phyloP scores from a whole-genome alignment of 495 filamentous ascomycete species.

The Penicillium diatomitis region DNA sequence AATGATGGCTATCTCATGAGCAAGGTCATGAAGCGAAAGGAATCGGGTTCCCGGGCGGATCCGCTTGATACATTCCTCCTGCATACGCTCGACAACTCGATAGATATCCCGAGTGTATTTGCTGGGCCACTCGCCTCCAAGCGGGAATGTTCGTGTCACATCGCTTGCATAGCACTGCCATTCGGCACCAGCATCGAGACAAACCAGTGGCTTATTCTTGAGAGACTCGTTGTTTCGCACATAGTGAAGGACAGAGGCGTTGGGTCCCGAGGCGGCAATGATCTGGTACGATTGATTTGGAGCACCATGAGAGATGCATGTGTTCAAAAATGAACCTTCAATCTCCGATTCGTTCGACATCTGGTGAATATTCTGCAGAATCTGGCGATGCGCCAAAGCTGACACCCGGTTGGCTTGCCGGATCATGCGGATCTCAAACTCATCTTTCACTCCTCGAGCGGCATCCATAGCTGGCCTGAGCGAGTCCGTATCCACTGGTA shows the following conservation, averaged over 20 bases:
- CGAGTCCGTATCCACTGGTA: conserved; percentile 24
- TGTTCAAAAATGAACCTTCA: conserved; percentile 63
- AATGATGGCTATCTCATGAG: conserved; percentile 60
- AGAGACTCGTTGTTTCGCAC: conserved; percentile 65
- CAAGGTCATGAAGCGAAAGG: conserved; percentile 57
- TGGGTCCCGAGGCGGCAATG: conserved; percentile 71
- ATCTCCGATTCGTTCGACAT: conserved; percentile 75
- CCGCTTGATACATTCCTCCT: conserved; percentile 60
- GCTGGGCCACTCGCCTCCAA: conserved; percentile 52
- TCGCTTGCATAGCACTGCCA: conserved; percentile 85
- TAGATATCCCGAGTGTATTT: conserved; percentile 61
- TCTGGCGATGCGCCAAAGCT: conserved; percentile 58
- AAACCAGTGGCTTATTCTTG: conserved; percentile 56
- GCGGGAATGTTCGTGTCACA: conserved; percentile 78
- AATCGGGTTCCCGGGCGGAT: conserved; percentile 59
- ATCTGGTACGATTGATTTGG: conserved; percentile 76
- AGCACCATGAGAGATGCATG: conserved; percentile 61
- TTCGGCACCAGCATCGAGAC: conserved; percentile 80
- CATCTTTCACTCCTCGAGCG: conserved; percentile 66
- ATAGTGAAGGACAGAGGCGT: conserved; percentile 83
- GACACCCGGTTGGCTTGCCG: conserved; percentile 70
- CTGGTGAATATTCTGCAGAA: conserved; percentile 49
- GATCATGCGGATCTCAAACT: conserved; percentile 72
- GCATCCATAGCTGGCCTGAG: conserved; percentile 62
- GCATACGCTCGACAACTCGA: conserved; percentile 70